A percentile compares a stretch with the other conserved stretches of the same genome.
These are phyloP conservation scores for Aspergillus fumigatiaffinis DNA, from an alignment of 2,329 filamentous ascomycete species.

Conservation along the genomic window DNA sequence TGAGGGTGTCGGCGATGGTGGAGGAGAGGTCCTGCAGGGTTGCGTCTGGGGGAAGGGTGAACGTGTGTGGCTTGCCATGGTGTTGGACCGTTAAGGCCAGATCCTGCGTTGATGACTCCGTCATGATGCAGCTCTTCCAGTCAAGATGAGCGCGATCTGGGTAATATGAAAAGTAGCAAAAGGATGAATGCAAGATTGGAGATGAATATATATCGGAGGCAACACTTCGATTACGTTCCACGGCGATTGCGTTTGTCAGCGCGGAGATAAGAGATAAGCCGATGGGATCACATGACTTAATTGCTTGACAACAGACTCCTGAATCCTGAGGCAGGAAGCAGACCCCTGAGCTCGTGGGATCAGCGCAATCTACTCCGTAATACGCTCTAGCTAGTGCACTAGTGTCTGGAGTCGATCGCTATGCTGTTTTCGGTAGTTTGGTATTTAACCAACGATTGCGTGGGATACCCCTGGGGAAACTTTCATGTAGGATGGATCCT, in stretches of 20 bases:
- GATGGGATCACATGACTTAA: background rate
- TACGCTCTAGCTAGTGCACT: background rate
- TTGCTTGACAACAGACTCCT: background rate
- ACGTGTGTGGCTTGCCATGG: conserved; percentile 49
- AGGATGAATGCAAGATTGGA: background rate
- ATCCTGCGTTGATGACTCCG: conserved; percentile 4
- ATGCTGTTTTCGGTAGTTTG: too few relatives aligned
- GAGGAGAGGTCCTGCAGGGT: conserved; percentile 47
- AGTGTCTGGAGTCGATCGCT: background rate
- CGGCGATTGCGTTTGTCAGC: conserved; percentile 31
- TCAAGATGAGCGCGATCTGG: conserved; percentile 3
- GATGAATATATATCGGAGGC: conserved; percentile 1
- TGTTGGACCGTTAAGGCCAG: conserved; percentile 51
- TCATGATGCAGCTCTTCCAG: background rate
- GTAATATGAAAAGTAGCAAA: background rate
- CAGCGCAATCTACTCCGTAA: too few relatives aligned
- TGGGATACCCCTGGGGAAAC: background rate
- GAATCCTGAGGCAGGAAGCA: background rate
- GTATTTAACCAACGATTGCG: background rate
- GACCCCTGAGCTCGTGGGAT: background rate
- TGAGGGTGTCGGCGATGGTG: conserved; percentile 30
- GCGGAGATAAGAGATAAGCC: conserved; percentile 22
- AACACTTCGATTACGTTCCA: conserved; percentile 28
- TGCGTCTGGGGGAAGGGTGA: conserved; percentile 47
- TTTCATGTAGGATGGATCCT: too few relatives aligned